These are phyloP conservation scores for Adansonia grandidieri DNA, from an alignment of 441 rosid genomes.

Conservation along the genomic window DNA sequence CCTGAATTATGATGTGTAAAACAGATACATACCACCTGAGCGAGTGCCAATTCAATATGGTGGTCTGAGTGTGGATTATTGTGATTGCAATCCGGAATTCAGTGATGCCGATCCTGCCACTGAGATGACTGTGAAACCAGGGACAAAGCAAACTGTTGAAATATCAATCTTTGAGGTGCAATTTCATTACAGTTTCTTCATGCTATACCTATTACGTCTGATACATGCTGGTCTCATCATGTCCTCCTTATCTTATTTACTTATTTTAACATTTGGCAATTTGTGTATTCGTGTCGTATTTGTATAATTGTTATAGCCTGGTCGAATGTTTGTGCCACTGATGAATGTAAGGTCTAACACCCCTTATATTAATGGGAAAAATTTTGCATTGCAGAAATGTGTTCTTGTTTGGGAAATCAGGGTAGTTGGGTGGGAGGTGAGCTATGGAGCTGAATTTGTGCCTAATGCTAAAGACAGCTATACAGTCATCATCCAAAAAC, in stretches of 20 bases:
- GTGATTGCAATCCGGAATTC: constrained; percentile 79
- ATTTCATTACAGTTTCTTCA: background rate
- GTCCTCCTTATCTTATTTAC: background rate
- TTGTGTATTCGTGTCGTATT: too few species aligned
- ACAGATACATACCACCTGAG: constrained; percentile 75
- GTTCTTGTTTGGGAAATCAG: constrained; percentile 76
- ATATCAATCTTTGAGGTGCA: constrained; percentile 76
- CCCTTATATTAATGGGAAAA: background rate
- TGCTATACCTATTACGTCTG: background rate
- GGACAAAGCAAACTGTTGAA: constrained; percentile 79
- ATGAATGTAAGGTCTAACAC: constrained; percentile 3
- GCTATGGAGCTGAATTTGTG: constrained; percentile 75
- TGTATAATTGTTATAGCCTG: too few species aligned
- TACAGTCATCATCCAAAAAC: constrained; percentile 71
- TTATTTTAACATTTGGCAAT: background rate
- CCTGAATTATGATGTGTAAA: constrained; percentile 10
- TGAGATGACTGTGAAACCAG: constrained; percentile 64
- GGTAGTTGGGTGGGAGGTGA: constrained; percentile 87
- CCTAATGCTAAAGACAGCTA: constrained; percentile 68
- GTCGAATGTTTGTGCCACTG: background rate
- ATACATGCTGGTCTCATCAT: background rate
- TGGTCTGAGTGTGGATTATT: constrained; percentile 76
- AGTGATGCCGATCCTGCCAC: constrained; percentile 67
- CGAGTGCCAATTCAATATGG: constrained; percentile 87
- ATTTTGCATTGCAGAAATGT: constrained; percentile 56